Percentiles rank a stretch among this genome's conserved stretches.
phyloP scores from a whole-genome alignment of 495 filamentous ascomycete genomes.

The Penicillium flavigenum region DNA sequence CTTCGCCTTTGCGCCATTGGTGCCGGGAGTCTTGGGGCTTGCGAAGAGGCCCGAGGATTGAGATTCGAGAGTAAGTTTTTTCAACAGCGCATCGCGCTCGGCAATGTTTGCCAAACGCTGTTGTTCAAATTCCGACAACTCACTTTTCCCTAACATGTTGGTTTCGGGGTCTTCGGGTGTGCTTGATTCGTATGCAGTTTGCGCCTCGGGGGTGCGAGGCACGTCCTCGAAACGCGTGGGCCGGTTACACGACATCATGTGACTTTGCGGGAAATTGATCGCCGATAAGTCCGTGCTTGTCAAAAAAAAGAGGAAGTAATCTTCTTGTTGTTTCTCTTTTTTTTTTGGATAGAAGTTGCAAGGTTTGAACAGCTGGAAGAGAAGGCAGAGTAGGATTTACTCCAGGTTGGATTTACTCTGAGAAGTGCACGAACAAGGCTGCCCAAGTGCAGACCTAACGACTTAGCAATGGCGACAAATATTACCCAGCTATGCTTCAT shows the following conservation, averaged over 20 bases:
- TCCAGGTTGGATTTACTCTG: background rate
- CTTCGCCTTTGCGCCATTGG: conserved; percentile 38
- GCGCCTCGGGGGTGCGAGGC: conserved; percentile 2
- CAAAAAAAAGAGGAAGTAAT: background rate
- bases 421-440: background rate
- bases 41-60: conserved; percentile 54
- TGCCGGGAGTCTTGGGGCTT: conserved; percentile 27
- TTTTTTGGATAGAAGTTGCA: background rate
- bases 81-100: conserved; percentile 68
- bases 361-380: background rate
- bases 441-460: background rate
- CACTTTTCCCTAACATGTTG: conserved; percentile 22
- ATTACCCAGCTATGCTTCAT: conserved; percentile 26
- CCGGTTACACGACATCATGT: conserved; percentile 6
- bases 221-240: conserved; percentile 7
- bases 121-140: conserved; percentile 65
- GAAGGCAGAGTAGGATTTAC: background rate
- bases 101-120: conserved; percentile 72
- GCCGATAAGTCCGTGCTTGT: conserved; percentile 1
- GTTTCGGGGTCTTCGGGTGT: background rate
- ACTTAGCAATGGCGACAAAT: conserved; percentile 22
- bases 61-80: conserved; percentile 51
- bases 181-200: background rate
- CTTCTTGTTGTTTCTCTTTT: background rate
- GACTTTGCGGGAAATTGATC: conserved; percentile 6